phyloP scores from a whole-genome alignment of 805 yeast species.

The Candida golubevii region DNA sequence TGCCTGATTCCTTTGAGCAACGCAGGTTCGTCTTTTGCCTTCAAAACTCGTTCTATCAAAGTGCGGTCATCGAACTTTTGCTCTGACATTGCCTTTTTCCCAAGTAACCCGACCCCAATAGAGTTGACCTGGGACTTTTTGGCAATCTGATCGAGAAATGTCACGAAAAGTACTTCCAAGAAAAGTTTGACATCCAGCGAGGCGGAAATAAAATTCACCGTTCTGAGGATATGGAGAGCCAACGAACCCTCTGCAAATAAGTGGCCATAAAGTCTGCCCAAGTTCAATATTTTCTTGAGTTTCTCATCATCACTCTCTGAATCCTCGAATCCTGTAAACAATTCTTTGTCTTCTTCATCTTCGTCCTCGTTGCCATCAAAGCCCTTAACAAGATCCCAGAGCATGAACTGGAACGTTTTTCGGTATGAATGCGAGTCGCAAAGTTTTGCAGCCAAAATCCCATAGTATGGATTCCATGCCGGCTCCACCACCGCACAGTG shows the following conservation, averaged over 20 bases:
- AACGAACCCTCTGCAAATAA: conserved; percentile 70
- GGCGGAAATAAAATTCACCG: conserved; percentile 67
- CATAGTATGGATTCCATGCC: conserved; percentile 85
- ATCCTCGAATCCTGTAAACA: conserved; percentile 32
- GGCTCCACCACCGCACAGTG: conserved; percentile 86
- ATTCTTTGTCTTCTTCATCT: conserved; percentile 32
- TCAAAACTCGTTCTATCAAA: conserved; percentile 46
- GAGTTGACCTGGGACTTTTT: conserved; percentile 53
- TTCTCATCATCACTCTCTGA: conserved; percentile 49
- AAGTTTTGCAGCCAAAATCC: conserved; percentile 68
- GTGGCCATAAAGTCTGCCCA: conserved; percentile 78
- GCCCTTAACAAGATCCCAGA: conserved; percentile 83
- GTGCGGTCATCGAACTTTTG: conserved; percentile 44
- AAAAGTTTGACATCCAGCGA: conserved; percentile 63
- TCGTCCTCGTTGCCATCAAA: conserved; percentile 48
- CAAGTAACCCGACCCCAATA: conserved; percentile 40
- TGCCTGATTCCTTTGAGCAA: conserved; percentile 64
- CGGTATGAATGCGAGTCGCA: conserved; percentile 71
- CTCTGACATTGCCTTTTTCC: conserved; percentile 26
- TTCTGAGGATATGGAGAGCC: conserved; percentile 67
- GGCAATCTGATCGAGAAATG: conserved; percentile 60
- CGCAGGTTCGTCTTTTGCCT: conserved; percentile 54
- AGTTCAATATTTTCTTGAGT: conserved; percentile 57
- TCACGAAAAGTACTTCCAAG: conserved; percentile 67
- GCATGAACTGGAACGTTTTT: conserved; percentile 80